A percentile compares a stretch with the other conserved stretches of the same genome.
Evolutionary conservation across 495 filamentous ascomycete genomes (phyloP).

Genomic region (Xylaria flabelliformis): DNA sequence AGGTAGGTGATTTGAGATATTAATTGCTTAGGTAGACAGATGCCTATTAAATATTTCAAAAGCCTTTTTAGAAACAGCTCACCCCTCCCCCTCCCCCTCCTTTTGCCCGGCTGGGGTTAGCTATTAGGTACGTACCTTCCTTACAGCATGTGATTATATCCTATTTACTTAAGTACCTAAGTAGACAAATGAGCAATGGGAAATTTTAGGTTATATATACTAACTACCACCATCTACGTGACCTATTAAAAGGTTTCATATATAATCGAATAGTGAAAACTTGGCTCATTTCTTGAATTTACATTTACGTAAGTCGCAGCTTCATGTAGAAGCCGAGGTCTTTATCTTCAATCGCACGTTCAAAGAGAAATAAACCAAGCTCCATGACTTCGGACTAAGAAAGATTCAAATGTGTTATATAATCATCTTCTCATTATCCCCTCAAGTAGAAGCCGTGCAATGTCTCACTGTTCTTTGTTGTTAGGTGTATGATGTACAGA

Average conservation of each 20-base stretch:
- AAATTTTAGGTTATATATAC: not conserved
- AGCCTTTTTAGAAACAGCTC: not conserved
- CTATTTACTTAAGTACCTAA: too few relatives aligned
- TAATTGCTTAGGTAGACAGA: not conserved
- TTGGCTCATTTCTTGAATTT: not conserved
- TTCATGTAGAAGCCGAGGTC: not conserved
- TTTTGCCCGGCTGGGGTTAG: not conserved
- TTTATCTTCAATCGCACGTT: not conserved
- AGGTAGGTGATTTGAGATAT: not conserved
- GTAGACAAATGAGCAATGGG: not conserved
- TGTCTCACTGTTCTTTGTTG: not conserved
- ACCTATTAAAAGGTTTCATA: not conserved
- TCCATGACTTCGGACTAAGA: not conserved
- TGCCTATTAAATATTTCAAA: too few relatives aligned
- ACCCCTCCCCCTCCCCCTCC: not conserved
- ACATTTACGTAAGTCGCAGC: not conserved
- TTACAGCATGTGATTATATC: not conserved
- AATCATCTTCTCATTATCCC: not conserved
- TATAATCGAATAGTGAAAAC: not conserved
- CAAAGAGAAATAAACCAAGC: not conserved
- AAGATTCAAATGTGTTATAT: not conserved
- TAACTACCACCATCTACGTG: not conserved
- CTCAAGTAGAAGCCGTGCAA: not conserved
- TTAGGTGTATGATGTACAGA: not conserved
- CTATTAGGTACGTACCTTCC: not conserved